A percentile compares a stretch with the other conserved stretches of the same genome.
Evolutionary conservation across 768 basidiomycete species (phyloP).

Genomic region (Termitomyces sp.): DNA sequence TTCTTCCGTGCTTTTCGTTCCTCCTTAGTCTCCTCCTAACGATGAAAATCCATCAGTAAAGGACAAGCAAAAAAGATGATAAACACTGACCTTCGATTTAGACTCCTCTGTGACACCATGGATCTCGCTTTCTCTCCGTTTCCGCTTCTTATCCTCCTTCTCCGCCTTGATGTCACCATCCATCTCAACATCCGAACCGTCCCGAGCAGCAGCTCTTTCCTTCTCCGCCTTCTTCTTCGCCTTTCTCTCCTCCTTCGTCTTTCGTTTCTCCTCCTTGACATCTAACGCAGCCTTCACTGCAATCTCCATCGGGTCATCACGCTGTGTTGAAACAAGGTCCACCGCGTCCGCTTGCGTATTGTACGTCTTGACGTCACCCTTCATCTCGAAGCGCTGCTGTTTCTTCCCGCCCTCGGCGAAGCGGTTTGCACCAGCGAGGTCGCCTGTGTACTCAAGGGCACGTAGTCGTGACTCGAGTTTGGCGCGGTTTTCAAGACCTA

Average conservation of each 20-base stretch:
- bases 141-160: conserved; percentile 42
- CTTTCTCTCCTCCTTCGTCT: conserved; percentile 72
- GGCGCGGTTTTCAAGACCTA: conserved; percentile 90
- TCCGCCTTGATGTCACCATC: conserved; percentile 37
- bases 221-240: conserved; percentile 66
- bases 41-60: conserved; percentile 8
- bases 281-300: conserved; percentile 76
- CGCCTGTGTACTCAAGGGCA: conserved; percentile 79
- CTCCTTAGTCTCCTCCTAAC: conserved; percentile 70
- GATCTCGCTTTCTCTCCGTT: conserved; percentile 57
- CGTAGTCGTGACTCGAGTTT: conserved; percentile 95
- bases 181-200: conserved; percentile 25
- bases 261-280: conserved; percentile 85
- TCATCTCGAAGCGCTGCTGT: conserved; percentile 80
- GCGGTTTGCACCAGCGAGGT: conserved; percentile 67
- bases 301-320: conserved; percentile 68
- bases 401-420: conserved; percentile 61
- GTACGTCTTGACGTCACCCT: conserved; percentile 75
- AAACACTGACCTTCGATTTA: conserved; percentile 34
- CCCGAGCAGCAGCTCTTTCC: conserved; percentile 30
- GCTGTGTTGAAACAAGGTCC: conserved; percentile 82
- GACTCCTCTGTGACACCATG: conserved; percentile 36
- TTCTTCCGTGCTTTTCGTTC: conserved; percentile 80
- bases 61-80: conserved; percentile 2
- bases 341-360: conserved; percentile 84